phyloP scores from a whole-genome alignment of 306 rosid species.

The barrel medic (Medicago truncatula) region DNA sequence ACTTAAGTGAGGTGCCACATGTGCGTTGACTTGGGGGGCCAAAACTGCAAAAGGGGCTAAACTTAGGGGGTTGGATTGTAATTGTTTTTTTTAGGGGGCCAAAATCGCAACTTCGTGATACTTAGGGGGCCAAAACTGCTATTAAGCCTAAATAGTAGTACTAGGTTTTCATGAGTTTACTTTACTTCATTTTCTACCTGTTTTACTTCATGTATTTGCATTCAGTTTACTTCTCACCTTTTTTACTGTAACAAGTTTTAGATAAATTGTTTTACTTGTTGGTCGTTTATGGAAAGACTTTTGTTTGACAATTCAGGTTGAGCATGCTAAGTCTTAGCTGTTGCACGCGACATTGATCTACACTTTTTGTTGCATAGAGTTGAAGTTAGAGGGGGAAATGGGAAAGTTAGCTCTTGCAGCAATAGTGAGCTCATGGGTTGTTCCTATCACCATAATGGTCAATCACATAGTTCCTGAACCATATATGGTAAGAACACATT shows the following conservation, averaged over 20 bases:
- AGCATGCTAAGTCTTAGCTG: background rate
- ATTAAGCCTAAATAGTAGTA: too few species aligned
- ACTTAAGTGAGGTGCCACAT: too few species aligned
- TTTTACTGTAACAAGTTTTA: background rate
- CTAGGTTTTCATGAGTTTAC: background rate
- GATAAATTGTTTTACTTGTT: background rate
- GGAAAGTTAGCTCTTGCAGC: conserved; percentile 68
- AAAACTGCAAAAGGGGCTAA: too few species aligned
- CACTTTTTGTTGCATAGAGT: conserved; percentile 12
- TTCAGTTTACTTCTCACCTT: background rate
- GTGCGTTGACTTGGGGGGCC: too few species aligned
- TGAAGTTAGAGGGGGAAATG: conserved; percentile 50
- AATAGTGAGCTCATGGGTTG: conserved; percentile 79
- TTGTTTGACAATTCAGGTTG: conserved; percentile 29
- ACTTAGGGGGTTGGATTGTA: too few species aligned
- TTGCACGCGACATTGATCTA: conserved; percentile 19
- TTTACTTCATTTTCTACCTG: background rate
- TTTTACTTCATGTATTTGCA: background rate
- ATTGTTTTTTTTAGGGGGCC: too few species aligned
- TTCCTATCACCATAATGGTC: conserved; percentile 70
- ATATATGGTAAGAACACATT: conserved; percentile 69
- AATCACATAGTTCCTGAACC: conserved; percentile 74
- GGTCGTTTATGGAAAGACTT: conserved; percentile 7
- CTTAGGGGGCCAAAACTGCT: too few species aligned
- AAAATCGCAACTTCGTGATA: too few species aligned